A percentile compares a stretch with the other conserved stretches of the same genome.
Evolutionary conservation across 257 asterid genomes (phyloP).

Genomic region (Lantana camara): DNA sequence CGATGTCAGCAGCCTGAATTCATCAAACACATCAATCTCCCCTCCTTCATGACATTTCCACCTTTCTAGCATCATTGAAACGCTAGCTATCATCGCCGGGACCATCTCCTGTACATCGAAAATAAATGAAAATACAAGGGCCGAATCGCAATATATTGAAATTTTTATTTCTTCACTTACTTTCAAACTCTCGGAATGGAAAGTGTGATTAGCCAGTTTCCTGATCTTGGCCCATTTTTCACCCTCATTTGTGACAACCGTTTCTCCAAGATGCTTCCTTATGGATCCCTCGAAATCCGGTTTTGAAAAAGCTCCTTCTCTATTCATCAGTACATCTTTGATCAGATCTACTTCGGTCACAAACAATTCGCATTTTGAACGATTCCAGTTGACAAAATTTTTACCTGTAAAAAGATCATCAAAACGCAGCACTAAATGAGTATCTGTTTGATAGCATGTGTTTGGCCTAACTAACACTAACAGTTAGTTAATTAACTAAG

Average conservation of each 20-base stretch:
- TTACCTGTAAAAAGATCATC: too few species aligned
- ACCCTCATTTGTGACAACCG: slow-evolving; percentile 51
- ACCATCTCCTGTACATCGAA: slow-evolving; percentile 40
- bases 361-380: slow-evolving; percentile 40
- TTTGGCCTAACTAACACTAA: too few species aligned
- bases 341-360: slow-evolving; percentile 45
- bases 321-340: slow-evolving; percentile 49
- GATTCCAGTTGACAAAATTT: slow-evolving; percentile 49
- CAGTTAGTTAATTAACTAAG: too few species aligned
- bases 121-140: background rate
- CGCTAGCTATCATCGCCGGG: slow-evolving; percentile 47
- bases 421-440: too few species aligned
- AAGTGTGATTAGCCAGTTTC: slow-evolving; percentile 53
- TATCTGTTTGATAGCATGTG: too few species aligned
- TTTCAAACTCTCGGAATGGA: slow-evolving; percentile 51
- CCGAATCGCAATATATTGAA: too few species aligned
- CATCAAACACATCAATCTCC: slow-evolving; percentile 51
- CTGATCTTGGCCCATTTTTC: slow-evolving; percentile 55
- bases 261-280: slow-evolving; percentile 48
- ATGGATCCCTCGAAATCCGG: slow-evolving; percentile 42
- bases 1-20: slow-evolving; percentile 45
- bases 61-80: slow-evolving; percentile 35
- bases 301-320: slow-evolving; percentile 45
- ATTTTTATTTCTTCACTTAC: too few species aligned
- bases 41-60: slow-evolving; percentile 40